Conservation (phyloP, 192 early-diverging fungal species). For the Podila verticillata region DNA sequence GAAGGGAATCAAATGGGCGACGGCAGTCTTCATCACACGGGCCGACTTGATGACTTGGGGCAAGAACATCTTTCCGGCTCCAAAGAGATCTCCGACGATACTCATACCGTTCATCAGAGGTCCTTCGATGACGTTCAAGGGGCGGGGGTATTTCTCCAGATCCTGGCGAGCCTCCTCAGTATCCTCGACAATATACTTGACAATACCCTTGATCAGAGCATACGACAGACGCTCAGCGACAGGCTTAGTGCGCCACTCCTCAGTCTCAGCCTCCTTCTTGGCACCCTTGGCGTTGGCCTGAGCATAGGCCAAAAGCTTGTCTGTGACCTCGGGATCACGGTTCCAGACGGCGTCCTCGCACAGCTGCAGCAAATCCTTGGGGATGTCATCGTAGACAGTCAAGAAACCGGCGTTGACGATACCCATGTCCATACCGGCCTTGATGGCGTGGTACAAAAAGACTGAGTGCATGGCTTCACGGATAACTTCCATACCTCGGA, state of each 20-base stretch:
- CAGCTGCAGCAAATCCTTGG: constrained; percentile 90
- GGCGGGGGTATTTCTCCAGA: constrained; percentile 79
- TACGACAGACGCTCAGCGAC: constrained; percentile 83
- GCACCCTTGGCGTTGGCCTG: constrained; percentile 79
- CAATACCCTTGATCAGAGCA: constrained; percentile 94
- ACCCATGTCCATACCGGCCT: constrained; percentile 94
- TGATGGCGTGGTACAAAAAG: constrained; percentile 72
- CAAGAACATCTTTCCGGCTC: constrained; percentile 96
- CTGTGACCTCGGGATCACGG: constrained; percentile 88
- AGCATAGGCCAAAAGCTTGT: constrained; percentile 93
- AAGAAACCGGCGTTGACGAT: constrained; percentile 97
- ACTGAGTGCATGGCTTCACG: constrained; percentile 97
- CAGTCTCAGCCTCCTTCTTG: constrained; percentile 78
- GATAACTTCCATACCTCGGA: constrained; percentile 92
- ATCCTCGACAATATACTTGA: constrained; percentile 92
- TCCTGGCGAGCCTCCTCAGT: constrained; percentile 92
- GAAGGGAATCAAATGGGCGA: constrained; percentile 93
- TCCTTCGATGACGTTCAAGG: constrained; percentile 96
- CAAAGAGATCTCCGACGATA: constrained; percentile 94
- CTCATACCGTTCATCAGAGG: constrained; percentile 96
- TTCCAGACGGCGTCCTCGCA: constrained; percentile 97
- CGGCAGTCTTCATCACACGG: constrained; percentile 98
- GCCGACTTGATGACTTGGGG: constrained; percentile 98
- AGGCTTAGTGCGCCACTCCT: constrained; percentile 83
- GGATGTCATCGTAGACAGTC: constrained; percentile 96